phyloP scores from a whole-genome alignment of 192 early-diverging fungal genomes.

The Podila epicladia region DNA sequence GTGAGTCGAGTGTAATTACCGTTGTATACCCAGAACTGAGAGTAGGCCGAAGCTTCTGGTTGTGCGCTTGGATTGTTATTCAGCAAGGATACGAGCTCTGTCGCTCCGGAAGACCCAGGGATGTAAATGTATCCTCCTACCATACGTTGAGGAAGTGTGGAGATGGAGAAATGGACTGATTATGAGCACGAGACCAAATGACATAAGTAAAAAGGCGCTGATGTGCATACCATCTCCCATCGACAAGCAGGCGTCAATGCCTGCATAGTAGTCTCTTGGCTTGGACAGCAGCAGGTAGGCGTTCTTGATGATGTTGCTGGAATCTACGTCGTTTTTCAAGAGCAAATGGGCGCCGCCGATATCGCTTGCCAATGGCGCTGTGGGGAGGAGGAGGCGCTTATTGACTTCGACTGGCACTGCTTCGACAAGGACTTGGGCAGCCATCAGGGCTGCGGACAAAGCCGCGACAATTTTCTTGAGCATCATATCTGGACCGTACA shows the following conservation, averaged over 20 bases:
- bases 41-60: background rate
- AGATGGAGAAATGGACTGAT: background rate
- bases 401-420: constrained; percentile 9
- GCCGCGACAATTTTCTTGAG: background rate
- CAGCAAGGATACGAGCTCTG: background rate
- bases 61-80: constrained; percentile 6
- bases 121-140: constrained; percentile 6
- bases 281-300: constrained; percentile 23
- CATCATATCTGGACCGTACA: background rate
- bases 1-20: background rate
- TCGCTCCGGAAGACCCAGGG: background rate
- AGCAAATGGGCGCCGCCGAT: constrained; percentile 26
- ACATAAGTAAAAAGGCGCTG: too few relatives aligned
- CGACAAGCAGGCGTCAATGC: constrained; percentile 1
- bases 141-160: background rate
- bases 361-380: constrained; percentile 9
- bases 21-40: constrained; percentile 15
- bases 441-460: background rate
- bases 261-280: constrained; percentile 10
- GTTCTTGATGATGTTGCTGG: constrained; percentile 2
- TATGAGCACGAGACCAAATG: background rate
- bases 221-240: constrained; percentile 14
- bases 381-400: constrained; percentile 2
- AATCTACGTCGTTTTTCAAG: constrained; percentile 30
- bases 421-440: background rate